These are phyloP conservation scores for Saccharomycopsis sp. DNA, from an alignment of 805 yeast genomes.

Conservation along the genomic window DNA sequence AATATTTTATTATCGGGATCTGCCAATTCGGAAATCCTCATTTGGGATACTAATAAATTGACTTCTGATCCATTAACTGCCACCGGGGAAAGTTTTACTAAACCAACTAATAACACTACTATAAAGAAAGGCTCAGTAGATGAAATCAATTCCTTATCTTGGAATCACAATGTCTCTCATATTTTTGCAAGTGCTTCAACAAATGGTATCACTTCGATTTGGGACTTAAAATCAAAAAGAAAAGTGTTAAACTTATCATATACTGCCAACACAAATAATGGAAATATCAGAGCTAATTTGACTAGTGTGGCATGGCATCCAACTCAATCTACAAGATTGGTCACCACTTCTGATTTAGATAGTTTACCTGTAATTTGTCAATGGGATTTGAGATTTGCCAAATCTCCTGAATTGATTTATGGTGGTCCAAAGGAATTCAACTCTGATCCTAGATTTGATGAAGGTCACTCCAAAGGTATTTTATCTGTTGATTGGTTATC, in stretches of 20 bases:
- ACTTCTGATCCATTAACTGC: conserved; percentile 33
- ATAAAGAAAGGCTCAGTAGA: conserved; percentile 39
- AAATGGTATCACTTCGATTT: conserved; percentile 78
- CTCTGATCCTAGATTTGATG: conserved; percentile 33
- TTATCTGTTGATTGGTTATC: conserved; percentile 89
- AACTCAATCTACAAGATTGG: conserved; percentile 67
- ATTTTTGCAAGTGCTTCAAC: conserved; percentile 86
- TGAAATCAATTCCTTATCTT: conserved; percentile 69
- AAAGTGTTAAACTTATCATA: conserved; percentile 83
- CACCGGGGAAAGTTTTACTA: conserved; percentile 11
- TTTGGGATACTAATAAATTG: conserved; percentile 77
- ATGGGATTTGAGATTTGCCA: conserved; percentile 93
- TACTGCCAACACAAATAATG: conserved; percentile 37
- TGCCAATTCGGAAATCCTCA: conserved; percentile 73
- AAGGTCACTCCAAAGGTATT: conserved; percentile 82
- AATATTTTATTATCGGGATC: conserved; percentile 82
- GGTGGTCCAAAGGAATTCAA: conserved; percentile 15
- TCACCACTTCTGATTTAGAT: conserved; percentile 82
- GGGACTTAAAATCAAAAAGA: conserved; percentile 84
- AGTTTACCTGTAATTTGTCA: conserved; percentile 67
- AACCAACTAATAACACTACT: not conserved
- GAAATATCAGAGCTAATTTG: conserved; percentile 49
- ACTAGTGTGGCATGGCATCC: conserved; percentile 96
- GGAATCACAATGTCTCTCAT: conserved; percentile 79
- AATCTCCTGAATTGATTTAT: conserved; percentile 60